Conservation (phyloP, 805 yeast species). For the Hanseniaspora nectarophila region DNA sequence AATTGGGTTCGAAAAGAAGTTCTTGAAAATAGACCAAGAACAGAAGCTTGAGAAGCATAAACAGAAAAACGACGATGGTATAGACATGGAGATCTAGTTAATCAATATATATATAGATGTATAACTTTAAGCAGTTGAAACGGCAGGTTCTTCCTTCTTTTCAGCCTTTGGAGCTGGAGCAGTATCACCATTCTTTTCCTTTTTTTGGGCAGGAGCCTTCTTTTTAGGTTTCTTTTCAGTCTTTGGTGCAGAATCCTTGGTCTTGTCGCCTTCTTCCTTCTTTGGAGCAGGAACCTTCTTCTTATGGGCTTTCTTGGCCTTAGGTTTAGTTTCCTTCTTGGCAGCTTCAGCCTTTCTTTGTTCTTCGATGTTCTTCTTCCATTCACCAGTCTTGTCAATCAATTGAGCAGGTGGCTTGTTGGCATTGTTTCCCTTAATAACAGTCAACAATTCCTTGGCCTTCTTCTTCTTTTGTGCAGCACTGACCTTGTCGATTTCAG, state of each 20-base stretch:
- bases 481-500: slow-evolving; percentile 22
- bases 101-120: slow-evolving; percentile 8
- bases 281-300: neutral
- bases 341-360: neutral
- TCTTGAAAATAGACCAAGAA: slow-evolving; percentile 38
- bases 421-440: slow-evolving; percentile 30
- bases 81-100: slow-evolving; percentile 16
- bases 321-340: neutral
- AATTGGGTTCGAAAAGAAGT: slow-evolving; percentile 66
- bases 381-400: slow-evolving; percentile 9
- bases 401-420: slow-evolving; percentile 15
- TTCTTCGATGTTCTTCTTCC: slow-evolving; percentile 13
- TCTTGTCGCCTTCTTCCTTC: no score
- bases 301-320: neutral
- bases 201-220: neutral
- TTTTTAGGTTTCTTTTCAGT: neutral
- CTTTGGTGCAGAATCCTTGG: neutral
- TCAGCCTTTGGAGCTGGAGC: neutral
- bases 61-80: slow-evolving; percentile 31
- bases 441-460: slow-evolving; percentile 35
- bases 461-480: slow-evolving; percentile 24
- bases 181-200: neutral
- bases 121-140: neutral
- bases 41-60: slow-evolving; percentile 26
- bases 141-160: neutral